Conservation (phyloP, 2,329 filamentous ascomycete genomes). For the Cordyceps cateniannulata region DNA sequence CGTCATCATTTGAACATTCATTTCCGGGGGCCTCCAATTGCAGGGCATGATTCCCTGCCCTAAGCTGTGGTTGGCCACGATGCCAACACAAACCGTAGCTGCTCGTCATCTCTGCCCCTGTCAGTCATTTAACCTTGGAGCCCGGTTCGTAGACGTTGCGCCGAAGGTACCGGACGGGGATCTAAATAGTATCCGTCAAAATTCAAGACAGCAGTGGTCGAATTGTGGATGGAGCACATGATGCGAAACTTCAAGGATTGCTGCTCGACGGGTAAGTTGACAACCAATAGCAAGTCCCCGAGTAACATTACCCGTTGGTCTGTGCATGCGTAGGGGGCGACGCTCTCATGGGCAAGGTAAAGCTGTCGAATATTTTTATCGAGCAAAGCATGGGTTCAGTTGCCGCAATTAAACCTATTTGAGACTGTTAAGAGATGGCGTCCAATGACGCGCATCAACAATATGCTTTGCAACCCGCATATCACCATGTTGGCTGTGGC, state of each 20-base stretch:
- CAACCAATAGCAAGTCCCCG: neutral
- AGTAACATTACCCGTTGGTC: neutral
- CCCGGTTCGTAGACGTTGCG: neutral
- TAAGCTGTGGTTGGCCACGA: neutral
- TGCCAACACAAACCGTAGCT: neutral
- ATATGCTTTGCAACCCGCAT: neutral
- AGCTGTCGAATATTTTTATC: neutral
- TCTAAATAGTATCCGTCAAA: neutral
- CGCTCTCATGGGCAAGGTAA: too few species aligned
- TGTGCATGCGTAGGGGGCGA: neutral
- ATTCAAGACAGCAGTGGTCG: neutral
- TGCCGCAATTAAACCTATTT: slow-evolving; percentile 1
- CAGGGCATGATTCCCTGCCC: neutral
- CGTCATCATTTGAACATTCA: slow-evolving; percentile 6
- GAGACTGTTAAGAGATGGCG: neutral
- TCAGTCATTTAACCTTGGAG: neutral
- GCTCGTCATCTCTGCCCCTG: slow-evolving; percentile 8
- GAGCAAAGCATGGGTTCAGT: neutral
- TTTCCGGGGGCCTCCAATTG: slow-evolving; percentile 7
- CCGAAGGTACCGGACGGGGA: neutral
- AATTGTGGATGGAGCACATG: neutral
- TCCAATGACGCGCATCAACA: slow-evolving; percentile 5
- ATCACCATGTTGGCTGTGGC: neutral
- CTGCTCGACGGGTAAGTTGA: neutral
- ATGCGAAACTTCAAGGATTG: neutral